Base-by-base conservation (phyloP, 2,329 filamentous ascomycete genomes). In the Whalleya microplaca region DNA sequence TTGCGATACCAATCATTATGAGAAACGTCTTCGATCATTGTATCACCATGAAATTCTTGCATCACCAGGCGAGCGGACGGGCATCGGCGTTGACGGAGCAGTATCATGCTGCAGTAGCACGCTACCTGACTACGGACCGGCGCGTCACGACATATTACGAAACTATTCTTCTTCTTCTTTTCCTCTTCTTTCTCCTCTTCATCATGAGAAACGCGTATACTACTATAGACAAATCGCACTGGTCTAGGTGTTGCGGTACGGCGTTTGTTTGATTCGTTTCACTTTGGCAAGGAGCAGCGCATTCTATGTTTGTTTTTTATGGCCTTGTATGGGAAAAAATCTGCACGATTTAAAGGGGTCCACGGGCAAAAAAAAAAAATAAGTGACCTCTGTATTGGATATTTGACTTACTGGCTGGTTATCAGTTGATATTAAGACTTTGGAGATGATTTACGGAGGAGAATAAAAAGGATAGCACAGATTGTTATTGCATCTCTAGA, bases 31-130 rank as follows among this genome's bases (percentile, higher is more conserved):
- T 57, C 51, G 51, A 53, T 51, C 48, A 52, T 51, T 49, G 55
- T 63, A 59, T 57, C 62, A 63, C 54, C 53, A 59, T 44, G 53
- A 51, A 41, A 53, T 52, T 55, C 50, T 60, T 64, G 56, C 64
- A 66, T 66, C 50, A 59, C 55, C 47, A 49, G 58, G 56, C 48
- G 48, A 53, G 54, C 48, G 46, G 48, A 54, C 49, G 48, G 48
- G 48, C 21, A 45, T 37, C 37, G 54, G 54, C 51, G 48, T 57
- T 41, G 51, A 58, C 42, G 56, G 56, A 53, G 49, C 56, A 59
- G 48, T 41, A 50, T 37, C 41, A 48, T 19, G 37, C 49, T 51
- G 41, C 43, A 23, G 43, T 48, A 51, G 46, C 46, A 46, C 37
- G 53, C 46, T 46, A 41, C 43, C 45, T 48, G 46, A 47, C 32